Evolutionary conservation across 2,329 filamentous ascomycete genomes (phyloP), one percentile per base, ranked within the genome.

Genomic region (Colletotrichum caudatum): DNA sequence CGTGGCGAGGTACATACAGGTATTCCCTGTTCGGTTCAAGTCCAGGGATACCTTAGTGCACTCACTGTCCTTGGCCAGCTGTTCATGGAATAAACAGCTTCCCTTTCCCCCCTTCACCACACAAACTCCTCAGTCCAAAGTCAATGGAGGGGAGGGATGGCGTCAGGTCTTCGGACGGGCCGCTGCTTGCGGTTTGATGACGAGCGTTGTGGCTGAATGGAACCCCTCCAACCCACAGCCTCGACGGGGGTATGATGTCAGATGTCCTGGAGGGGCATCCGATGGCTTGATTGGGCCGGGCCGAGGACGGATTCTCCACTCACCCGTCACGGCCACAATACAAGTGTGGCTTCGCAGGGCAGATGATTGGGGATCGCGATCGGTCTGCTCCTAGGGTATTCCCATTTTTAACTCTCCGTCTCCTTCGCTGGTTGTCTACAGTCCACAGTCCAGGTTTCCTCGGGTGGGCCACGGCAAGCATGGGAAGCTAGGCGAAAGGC

Each of bases 121-220:
- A 56, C 50, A 54, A 11, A 11, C 33, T 39, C 26, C 54, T 20
- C 48, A 54, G 50, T 41, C 9, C 46, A 26, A 51, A 41, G 46
- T 23, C 44, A 37, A 50, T 37, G 29, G 46, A 44, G 41, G 41
- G 41, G 41, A 29, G 44, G 68, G 68, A 58, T 64, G 68, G 64
- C 64, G 58, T 63, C 69, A 58, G 53, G 51, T 58, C 69, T 68
- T 71, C 58, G 37, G 51, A 63, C n/a, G 58, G 48, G 69, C 66
- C 69, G 33, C 66, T 72, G 69, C 64, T 70, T 65, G 66, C 69
- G 46, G 29, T 54, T 39, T 58, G 70, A 71, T 71, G 70, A 72
- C 67, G 67, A 66, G 44, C 50, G 50, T 53, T 71, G 70, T 72
- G 66, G 70, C 70, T 72, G 70, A 72, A 59, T 46, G 66, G 56